These are phyloP conservation scores for Cryptococcus depauperatus DNA, from an alignment of 1,284 basidiomycete species.

Conservation along the genomic window DNA sequence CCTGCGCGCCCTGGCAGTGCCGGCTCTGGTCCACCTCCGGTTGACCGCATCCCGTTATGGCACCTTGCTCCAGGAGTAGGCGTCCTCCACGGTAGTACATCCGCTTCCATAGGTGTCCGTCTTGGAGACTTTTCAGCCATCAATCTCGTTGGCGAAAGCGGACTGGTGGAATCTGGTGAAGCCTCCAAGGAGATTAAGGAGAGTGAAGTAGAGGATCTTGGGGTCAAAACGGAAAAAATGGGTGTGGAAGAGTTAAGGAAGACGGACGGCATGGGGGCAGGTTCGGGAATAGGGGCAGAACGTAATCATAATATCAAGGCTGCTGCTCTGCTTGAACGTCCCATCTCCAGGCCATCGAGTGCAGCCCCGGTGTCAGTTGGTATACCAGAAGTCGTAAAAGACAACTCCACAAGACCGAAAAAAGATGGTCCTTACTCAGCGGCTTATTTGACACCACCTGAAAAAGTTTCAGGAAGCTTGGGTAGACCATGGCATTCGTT, in stretches of 20 bases:
- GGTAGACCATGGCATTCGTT: not conserved
- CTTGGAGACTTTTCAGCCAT: conserved; percentile 32
- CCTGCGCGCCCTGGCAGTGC: not conserved
- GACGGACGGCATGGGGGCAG: not conserved
- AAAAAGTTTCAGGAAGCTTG: conserved; percentile 1
- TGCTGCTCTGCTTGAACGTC: conserved; percentile 1
- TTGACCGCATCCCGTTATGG: conserved; percentile 32
- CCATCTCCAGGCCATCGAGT: conserved; percentile 13
- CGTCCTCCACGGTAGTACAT: conserved; percentile 25
- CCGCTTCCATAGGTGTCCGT: conserved; percentile 26
- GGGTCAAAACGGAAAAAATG: conserved; percentile 6
- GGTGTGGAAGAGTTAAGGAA: not conserved
- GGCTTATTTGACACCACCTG: conserved; percentile 18
- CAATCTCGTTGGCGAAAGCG: conserved; percentile 15
- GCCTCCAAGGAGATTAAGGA: conserved; percentile 4
- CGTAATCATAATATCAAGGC: not conserved
- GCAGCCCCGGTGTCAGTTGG: conserved; percentile 3
- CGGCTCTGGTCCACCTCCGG: not conserved
- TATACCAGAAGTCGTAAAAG: not conserved
- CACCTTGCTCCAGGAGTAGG: conserved; percentile 29
- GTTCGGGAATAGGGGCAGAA: not conserved
- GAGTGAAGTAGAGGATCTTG: conserved; percentile 4
- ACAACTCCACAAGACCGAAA: not conserved
- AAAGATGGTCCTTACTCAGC: not conserved
- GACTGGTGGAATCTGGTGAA: not conserved